Base-by-base conservation (phyloP, 768 basidiomycete species). In the Boletellus sp. region DNA sequence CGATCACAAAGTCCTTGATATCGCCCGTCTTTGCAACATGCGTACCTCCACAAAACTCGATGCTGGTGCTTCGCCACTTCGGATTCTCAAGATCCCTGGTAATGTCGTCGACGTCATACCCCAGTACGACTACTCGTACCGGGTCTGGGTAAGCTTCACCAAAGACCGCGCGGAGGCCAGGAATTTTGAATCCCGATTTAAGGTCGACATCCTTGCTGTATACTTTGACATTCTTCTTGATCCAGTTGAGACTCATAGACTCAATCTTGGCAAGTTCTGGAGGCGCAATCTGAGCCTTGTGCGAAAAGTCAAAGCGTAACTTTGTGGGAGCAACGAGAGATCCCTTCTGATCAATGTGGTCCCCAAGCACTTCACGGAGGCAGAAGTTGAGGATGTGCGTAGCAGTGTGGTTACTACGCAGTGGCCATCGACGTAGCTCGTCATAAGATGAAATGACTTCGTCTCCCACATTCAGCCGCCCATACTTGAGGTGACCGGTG, bases 31-130 rank as follows among this genome's bases (percentile, higher is more conserved):
- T 90, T n/a, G 83, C 80, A 47, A 99, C 96, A 65, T 99, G 96
- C 83, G 96, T 99, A 69, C 96, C 96, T 70, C 96, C 96, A 66
- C 96, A 99, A 66, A 99, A 95, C 71, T 99, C 96, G 54, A 96
- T 81, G 67, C 90, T 94, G 11, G 95, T 96, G 24, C 70, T 72
- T 41, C 89, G 74, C 96, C 96, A 99, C 70, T 87, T 91, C 4
- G 87, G 83, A 68, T 93, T 94, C 60, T 86, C 80, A 37, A 95
- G 77, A 56, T 99, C 91, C 60, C 80, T 77, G 17, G 81, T 71
- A 47, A 99, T 93, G 58, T 94, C 90, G 44, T 94, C 87, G 16
- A 95, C 78, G 53, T 85, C 83, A 63, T 79, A 92, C 67, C 91
- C 95, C 19, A 99, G 76, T 3, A 91, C 82, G 13, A 99, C 96